Conservation (phyloP, 1,139 yeast species). For the Lodderomyces jiufengensis region DNA sequence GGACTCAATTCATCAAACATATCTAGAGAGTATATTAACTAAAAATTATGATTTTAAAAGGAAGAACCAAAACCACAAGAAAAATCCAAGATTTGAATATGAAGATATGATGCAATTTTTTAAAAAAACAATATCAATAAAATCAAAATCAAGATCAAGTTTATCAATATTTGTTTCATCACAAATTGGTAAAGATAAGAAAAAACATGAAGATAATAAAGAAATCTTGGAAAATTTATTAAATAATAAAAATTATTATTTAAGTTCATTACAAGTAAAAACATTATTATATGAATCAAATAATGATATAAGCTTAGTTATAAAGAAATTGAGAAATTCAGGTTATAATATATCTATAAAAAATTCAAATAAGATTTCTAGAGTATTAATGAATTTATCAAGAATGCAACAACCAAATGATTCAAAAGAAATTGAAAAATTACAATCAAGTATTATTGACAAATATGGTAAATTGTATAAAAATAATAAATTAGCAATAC, state of each 20-base stretch:
- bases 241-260: constrained; percentile 4
- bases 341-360: constrained; percentile 6
- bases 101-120: constrained; percentile 31
- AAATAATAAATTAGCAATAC: neutral
- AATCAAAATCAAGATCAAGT: constrained; percentile 30
- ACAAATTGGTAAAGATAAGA: constrained; percentile 6
- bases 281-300: constrained; percentile 6
- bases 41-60: constrained; percentile 17
- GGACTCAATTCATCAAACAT: neutral
- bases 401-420: neutral
- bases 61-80: too few relatives aligned
- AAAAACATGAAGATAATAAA: constrained; percentile 4
- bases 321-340: constrained; percentile 4
- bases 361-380: neutral
- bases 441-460: neutral
- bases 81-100: too few relatives aligned
- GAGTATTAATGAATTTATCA: neutral
- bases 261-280: constrained; percentile 8
- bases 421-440: neutral
- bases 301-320: constrained; percentile 4
- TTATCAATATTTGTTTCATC: constrained; percentile 15
- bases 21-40: constrained; percentile 3
- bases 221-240: constrained; percentile 5
- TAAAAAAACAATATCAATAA: constrained; percentile 29
- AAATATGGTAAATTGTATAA: constrained; percentile 3